Evolutionary conservation across 2,329 filamentous ascomycete species (phyloP).

Genomic region (Paracoccidioides lutzii): DNA sequence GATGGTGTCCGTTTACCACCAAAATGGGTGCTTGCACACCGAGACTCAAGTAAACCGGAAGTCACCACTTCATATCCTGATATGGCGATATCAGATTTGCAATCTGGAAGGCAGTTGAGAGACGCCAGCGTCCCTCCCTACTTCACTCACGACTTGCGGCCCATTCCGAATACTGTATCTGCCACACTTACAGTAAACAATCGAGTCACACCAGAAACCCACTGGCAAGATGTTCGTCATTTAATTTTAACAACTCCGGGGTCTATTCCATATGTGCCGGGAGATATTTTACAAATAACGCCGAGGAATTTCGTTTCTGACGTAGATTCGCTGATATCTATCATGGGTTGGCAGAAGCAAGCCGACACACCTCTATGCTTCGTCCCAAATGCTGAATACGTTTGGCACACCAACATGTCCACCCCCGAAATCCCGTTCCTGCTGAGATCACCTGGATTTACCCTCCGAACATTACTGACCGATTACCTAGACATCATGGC

Average conservation of each 20-base stretch:
- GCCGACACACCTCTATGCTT: conserved; percentile 59
- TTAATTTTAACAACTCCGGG: conserved; percentile 46
- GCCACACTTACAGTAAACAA: conserved; percentile 53
- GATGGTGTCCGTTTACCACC: conserved; percentile 62
- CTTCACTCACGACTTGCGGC: conserved; percentile 34
- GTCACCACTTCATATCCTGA: background rate
- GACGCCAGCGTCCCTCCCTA: background rate
- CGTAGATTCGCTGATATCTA: conserved; percentile 61
- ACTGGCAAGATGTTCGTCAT: conserved; percentile 91
- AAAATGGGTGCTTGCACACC: conserved; percentile 46
- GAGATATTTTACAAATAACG: conserved; percentile 68
- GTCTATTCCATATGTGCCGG: conserved; percentile 47
- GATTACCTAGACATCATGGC: conserved; percentile 81
- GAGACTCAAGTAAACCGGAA: conserved; percentile 3
- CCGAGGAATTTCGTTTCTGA: conserved; percentile 78
- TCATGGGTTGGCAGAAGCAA: conserved; percentile 64
- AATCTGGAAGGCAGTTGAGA: background rate
- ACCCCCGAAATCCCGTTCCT: conserved; percentile 25
- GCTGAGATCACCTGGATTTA: conserved; percentile 32
- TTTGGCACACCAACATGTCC: conserved; percentile 15
- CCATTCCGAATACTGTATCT: conserved; percentile 43
- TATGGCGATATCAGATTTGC: conserved; percentile 1
- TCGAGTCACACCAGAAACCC: conserved; percentile 58
- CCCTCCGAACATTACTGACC: conserved; percentile 62
- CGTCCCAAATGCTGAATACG: conserved; percentile 15